Evolutionary conservation across 2,329 filamentous ascomycete genomes (phyloP).

Genomic region (Macroventuria anomochaeta): DNA sequence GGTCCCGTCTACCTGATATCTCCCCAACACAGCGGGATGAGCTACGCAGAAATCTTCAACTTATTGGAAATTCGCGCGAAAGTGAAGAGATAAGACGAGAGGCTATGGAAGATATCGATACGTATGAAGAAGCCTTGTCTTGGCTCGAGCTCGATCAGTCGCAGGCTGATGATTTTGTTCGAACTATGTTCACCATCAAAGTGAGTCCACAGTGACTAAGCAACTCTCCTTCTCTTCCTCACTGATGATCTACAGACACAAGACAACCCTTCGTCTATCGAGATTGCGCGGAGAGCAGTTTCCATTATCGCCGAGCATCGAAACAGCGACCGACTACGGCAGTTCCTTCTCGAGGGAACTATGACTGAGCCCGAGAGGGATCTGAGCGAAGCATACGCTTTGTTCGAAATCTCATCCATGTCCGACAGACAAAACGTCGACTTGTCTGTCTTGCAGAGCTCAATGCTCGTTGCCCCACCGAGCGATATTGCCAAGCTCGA

Average conservation of each 20-base stretch:
- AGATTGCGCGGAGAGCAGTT: conserved; percentile 62
- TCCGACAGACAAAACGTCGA: conserved; percentile 60
- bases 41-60: conserved; percentile 62
- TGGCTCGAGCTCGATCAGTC: conserved; percentile 61
- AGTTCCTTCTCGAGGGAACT: conserved; percentile 61
- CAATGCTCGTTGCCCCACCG: conserved; percentile 50
- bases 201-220: conserved; percentile 42
- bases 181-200: conserved; percentile 64
- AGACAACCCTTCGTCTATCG: conserved; percentile 59
- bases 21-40: conserved; percentile 62
- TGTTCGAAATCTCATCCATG: conserved; percentile 57
- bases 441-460: conserved; percentile 46
- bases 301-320: conserved; percentile 64
- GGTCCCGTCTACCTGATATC: conserved; percentile 63
- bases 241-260: conserved; percentile 49
- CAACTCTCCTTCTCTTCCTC: not conserved
- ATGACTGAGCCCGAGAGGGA: conserved; percentile 61
- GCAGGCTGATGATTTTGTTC: conserved; percentile 63
- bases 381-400: conserved; percentile 45
- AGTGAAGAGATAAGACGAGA: conserved; percentile 65
- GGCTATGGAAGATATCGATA: conserved; percentile 65
- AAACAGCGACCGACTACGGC: conserved; percentile 61
- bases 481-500: conserved; percentile 54
- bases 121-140: conserved; percentile 67
- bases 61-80: conserved; percentile 64